Conservation (phyloP, 2,329 filamentous ascomycete species). For the Huntiella bhutanensis region DNA sequence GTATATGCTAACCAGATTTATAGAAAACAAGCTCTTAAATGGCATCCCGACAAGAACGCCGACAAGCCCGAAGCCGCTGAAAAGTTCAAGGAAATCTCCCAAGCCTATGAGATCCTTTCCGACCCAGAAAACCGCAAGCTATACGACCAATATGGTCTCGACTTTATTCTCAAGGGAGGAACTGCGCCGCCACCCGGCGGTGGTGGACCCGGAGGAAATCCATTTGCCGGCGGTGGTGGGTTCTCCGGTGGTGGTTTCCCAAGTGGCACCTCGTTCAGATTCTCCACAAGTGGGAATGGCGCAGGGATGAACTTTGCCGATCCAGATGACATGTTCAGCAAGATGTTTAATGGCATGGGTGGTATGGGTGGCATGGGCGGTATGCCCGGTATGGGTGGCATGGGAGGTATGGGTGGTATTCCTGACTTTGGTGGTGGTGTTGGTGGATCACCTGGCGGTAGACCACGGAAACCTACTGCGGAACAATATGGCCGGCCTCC, state of each 20-base stretch:
- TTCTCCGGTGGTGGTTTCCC: not conserved
- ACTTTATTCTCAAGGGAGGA: slow-evolving; percentile 74
- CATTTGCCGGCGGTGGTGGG: slow-evolving; percentile 30
- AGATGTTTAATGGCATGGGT: slow-evolving; percentile 47
- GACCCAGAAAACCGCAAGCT: slow-evolving; percentile 92
- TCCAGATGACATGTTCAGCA: slow-evolving; percentile 65
- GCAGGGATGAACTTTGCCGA: slow-evolving; percentile 66
- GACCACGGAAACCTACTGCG: slow-evolving; percentile 1
- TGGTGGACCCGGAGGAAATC: slow-evolving; percentile 24
- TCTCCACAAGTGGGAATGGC: slow-evolving; percentile 25
- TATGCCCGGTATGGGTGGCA: slow-evolving; percentile 21
- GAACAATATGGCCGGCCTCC: slow-evolving; percentile 15
- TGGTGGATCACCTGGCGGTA: not conserved
- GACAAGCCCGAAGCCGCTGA: slow-evolving; percentile 69
- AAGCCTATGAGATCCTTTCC: slow-evolving; percentile 94
- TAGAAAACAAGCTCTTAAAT: slow-evolving; percentile 76
- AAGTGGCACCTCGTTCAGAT: slow-evolving; percentile 1
- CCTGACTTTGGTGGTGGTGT: slow-evolving; percentile 14
- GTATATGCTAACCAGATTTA: slow-evolving; percentile 19
- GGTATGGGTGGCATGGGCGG: slow-evolving; percentile 27
- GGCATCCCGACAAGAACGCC: slow-evolving; percentile 96
- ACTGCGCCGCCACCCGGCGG: slow-evolving; percentile 41
- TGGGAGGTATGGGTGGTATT: slow-evolving; percentile 22
- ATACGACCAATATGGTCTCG: slow-evolving; percentile 87
- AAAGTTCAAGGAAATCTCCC: slow-evolving; percentile 95